Evolutionary conservation across 768 basidiomycete genomes (phyloP), one percentile per base, ranked within the genome.

Genomic region (Cystobasidium ongulense): DNA sequence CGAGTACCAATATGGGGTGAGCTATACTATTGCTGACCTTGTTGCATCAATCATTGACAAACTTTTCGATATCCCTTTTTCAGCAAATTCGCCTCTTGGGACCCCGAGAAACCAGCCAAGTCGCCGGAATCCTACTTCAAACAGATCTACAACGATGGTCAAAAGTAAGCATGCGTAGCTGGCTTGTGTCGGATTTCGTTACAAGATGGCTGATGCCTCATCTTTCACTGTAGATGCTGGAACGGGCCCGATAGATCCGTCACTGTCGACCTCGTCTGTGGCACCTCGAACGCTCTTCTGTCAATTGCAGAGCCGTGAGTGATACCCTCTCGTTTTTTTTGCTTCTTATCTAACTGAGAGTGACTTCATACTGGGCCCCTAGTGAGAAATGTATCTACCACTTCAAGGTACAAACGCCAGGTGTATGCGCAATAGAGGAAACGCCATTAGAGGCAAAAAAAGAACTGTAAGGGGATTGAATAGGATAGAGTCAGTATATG

Each of bases 231-330:
- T 13, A 59, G 54, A 29, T 74, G 65, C 63, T 96, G 94, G 95
- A 96, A 96, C 78, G 95, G 96, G 0, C 96, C 96, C 1, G 86
- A 90, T 76, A 87, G 95, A 35, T 92, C 86, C 75, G 89, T 92
- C 36, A 85, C 87, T 80, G 85, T 99, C 33, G 82, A 90, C 59
- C 82, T 96, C 66, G 83, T 86, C 1, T 99, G 96, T 77, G 96
- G 92, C 3, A 87, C 85, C 0, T 89, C 93, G 78, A 97, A 97
- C 78, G 85, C 84, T 1, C 81, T 99, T 38, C 81, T 88, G 17
- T 85, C 87, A 0, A 87, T 97, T 3, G 85, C 85, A 54, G 96
- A 99, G 82, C 85, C 94, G 23, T 70, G 27, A 64, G 63, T 64
- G n/a, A n/a, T n/a, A n/a, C n/a, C n/a, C n/a, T n/a, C n/a, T n/a